Conservation (phyloP, 805 yeast species). For the Sugiyamaella valdiviana region DNA sequence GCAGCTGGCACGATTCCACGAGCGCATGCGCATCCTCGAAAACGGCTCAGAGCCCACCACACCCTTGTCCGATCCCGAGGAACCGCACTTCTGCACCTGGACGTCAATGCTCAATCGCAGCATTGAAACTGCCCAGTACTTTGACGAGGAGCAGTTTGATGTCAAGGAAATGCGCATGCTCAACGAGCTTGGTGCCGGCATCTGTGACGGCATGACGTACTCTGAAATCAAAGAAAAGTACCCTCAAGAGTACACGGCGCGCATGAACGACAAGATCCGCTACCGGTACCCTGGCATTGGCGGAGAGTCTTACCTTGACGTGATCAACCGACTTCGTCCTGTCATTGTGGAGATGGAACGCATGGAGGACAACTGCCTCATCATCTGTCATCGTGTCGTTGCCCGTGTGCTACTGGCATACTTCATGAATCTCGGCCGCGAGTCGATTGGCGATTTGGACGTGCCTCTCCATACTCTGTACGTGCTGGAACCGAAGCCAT, state of each 20-base stretch:
- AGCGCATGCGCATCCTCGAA: conserved; percentile 38
- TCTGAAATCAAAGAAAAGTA: conserved; percentile 65
- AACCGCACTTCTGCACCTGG: conserved; percentile 84
- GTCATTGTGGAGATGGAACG: conserved; percentile 89
- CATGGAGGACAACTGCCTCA: conserved; percentile 75
- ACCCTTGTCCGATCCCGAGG: conserved; percentile 42
- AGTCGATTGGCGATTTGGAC: conserved; percentile 81
- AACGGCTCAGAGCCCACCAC: conserved; percentile 31
- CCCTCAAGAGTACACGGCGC: conserved; percentile 74
- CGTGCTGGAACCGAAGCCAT: conserved; percentile 86
- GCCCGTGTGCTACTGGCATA: conserved; percentile 82
- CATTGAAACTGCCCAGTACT: conserved; percentile 67
- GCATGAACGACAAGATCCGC: conserved; percentile 69
- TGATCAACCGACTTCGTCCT: conserved; percentile 81
- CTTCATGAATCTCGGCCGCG: conserved; percentile 71
- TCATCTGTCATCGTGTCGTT: conserved; percentile 87
- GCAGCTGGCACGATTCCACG: conserved; percentile 51
- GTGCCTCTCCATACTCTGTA: conserved; percentile 90
- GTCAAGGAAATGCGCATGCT: conserved; percentile 87
- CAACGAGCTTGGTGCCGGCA: conserved; percentile 90
- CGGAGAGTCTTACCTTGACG: conserved; percentile 93
- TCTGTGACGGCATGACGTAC: conserved; percentile 88
- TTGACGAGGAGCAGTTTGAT: conserved; percentile 68
- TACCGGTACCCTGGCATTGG: conserved; percentile 97
- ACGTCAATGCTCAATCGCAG: conserved; percentile 80